Base-by-base conservation (phyloP, 106 monocot genomes). In the Dendrobium huoshanense region DNA sequence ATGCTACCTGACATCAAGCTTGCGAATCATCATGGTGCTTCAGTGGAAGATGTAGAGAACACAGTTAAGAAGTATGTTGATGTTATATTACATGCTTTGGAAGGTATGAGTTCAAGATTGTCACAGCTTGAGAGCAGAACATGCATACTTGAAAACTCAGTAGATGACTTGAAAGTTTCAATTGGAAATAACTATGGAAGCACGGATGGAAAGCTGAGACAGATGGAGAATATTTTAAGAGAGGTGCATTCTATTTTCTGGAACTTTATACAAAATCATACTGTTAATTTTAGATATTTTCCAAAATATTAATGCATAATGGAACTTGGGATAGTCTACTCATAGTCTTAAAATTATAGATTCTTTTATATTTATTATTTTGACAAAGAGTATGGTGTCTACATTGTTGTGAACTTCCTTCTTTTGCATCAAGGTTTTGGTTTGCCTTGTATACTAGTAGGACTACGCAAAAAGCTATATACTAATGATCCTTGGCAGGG, bases 51-150 rank as follows among this genome's bases (percentile, higher is more conserved):
- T 75, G 85, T 92, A 76, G 89, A 89, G 55, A 82, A 75, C 55
- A 87, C 88, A 24, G 81, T 92, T 77, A 92, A 92, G 83, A 92
- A 89, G 54, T 79, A 89, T 81, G 82, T 83, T 81, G 92, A 89
- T 80, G 88, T 81, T 81, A 55, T 92, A 54, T 70, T 92, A 31
- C 84, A 85, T 80, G 76, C 89, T 31, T 55, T 92, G 75, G 92
- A 89, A 88, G 88, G 82, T 81, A 79, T 92, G 49, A 85, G 88
- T 85, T 84, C 92, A 87, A 85, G 92, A 80, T 77, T 92, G 84
- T 77, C 84, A 19, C 89, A 92, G 75, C 78, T 92, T 77, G 92
- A 92, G 73, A 88, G 86, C 76, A 86, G 87, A 84, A 89, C 89
- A 44, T 80, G 75, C 24, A 61, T 84, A 54, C 86, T 92, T 79